Conservation (phyloP, 2,329 filamentous ascomycete species). For the Tolypocladium guangdongense region DNA sequence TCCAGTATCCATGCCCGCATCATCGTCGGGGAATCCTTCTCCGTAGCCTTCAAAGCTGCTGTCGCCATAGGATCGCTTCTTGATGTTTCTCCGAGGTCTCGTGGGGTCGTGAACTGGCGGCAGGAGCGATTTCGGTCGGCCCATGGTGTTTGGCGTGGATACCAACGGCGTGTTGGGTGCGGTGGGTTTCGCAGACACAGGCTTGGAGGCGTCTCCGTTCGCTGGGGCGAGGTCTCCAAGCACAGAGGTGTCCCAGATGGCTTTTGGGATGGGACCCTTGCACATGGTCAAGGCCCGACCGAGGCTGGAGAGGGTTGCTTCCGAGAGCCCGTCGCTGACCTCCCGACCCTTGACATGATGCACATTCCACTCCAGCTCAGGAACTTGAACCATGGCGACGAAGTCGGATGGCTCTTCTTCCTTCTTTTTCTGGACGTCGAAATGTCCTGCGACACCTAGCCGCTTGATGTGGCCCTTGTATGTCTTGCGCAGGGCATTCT, state of each 20-base stretch:
- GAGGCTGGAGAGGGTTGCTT: slow-evolving; percentile 31
- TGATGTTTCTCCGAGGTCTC: slow-evolving; percentile 53
- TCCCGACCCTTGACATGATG: slow-evolving; percentile 43
- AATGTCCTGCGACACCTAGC: slow-evolving; percentile 49
- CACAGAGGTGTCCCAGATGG: slow-evolving; percentile 45
- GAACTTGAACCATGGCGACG: slow-evolving; percentile 36
- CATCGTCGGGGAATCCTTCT: slow-evolving; percentile 61
- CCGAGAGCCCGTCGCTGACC: slow-evolving; percentile 40
- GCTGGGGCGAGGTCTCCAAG: slow-evolving; percentile 43
- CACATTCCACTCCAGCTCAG: slow-evolving; percentile 47
- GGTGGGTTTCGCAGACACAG: slow-evolving; percentile 34
- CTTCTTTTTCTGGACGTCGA: slow-evolving; percentile 46
- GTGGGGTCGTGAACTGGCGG: slow-evolving; percentile 31
- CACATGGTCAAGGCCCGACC: slow-evolving; percentile 44
- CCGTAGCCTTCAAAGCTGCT: slow-evolving; percentile 65
- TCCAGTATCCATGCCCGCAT: slow-evolving; percentile 43
- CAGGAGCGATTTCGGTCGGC: slow-evolving; percentile 27
- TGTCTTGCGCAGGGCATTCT: slow-evolving; percentile 55
- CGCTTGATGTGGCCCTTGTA: slow-evolving; percentile 60
- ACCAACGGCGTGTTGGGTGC: slow-evolving; percentile 41
- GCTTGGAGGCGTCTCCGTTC: slow-evolving; percentile 26
- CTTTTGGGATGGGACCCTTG: slow-evolving; percentile 44
- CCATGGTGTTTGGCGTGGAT: slow-evolving; percentile 18
- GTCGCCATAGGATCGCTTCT: slow-evolving; percentile 69
- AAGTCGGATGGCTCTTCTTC: slow-evolving; percentile 40